phyloP scores from a whole-genome alignment of 305 asterid species.

The Fraxinus angustifolia region DNA sequence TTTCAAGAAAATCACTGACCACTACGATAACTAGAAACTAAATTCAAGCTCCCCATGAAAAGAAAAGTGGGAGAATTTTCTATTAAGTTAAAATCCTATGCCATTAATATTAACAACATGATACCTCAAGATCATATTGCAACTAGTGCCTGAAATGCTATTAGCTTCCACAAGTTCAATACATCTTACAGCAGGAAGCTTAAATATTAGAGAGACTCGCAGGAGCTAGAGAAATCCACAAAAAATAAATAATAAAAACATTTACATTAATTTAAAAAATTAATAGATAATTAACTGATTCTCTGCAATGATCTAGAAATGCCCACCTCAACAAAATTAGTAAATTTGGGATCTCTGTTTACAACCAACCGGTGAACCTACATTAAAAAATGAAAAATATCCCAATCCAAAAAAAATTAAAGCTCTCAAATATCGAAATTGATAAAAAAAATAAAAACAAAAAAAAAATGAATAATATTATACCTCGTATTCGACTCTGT shows the following conservation, averaged over 20 bases:
- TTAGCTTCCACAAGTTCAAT: neutral
- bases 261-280: too few species aligned
- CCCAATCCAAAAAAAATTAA: neutral
- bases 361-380: conserved; percentile 96
- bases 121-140: neutral
- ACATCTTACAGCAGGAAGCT: neutral
- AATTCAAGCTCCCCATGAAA: neutral
- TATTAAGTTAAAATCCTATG: neutral
- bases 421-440: neutral
- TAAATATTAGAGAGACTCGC: neutral
- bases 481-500: conserved; percentile 48
- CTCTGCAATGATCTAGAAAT: neutral
- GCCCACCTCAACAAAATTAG: conserved; percentile 88
- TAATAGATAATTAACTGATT: neutral
- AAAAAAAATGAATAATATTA: neutral
- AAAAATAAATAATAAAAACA: neutral
- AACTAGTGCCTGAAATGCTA: neutral
- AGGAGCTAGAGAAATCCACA: neutral
- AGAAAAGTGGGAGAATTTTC: neutral
- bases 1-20: neutral
- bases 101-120: neutral
- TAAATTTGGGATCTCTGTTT: conserved; percentile 72
- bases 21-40: neutral
- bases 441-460: conserved; percentile 28
- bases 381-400: neutral